Base-by-base conservation (phyloP, 2,329 filamentous ascomycete genomes). In the Phaeomoniella chlamydospora region DNA sequence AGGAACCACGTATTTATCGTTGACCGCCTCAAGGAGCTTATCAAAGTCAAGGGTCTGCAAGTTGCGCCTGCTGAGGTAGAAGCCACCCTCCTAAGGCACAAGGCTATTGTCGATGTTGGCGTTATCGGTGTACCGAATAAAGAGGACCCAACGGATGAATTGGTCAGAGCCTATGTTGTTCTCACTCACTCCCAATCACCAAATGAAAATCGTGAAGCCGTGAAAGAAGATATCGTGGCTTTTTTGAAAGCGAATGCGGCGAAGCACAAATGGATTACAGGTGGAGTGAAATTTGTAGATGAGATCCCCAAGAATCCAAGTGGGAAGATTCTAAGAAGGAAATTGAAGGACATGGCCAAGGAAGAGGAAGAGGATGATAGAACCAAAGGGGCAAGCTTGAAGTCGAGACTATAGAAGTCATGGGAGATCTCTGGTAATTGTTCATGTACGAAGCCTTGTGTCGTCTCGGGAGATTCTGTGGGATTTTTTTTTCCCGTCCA, bases 101-200 rank as follows among this genome's bases (percentile, higher is more conserved):
- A 61, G 1, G 61, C 60, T 3, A 57, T 85, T 16, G 64, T 65
- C 33, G 80, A 85, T 51, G 78, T 64, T 6, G 79, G 75, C 2
- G 77, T 85, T 2, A 71, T 84, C 16, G 79, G 78, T 1, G 67
- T 81, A 9, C 65, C 58, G 9, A 26, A 6, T 26, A 5, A 53
- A 57, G 59, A 67, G 51, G 52, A 63, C 48, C 31, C 34, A 30
- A 6, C 18, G 9, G 22, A 26, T n/a, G 22, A 26, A 26, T n/a
- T 26, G 9, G 66, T 67, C 54, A 74, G 80, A 44, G 83, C 82
- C 55, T 76, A 81, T 12, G 80, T 80, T 11, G 77, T 84, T 33
- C 67, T 86, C 31, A 88, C 92, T 61, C 80, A 90, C 46, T 77
- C 81, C 18, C 67, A 66, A 60, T 43, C 80, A 87, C 67, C 68